phyloP scores from a whole-genome alignment of 768 basidiomycete species.

The Mycena crocata region DNA sequence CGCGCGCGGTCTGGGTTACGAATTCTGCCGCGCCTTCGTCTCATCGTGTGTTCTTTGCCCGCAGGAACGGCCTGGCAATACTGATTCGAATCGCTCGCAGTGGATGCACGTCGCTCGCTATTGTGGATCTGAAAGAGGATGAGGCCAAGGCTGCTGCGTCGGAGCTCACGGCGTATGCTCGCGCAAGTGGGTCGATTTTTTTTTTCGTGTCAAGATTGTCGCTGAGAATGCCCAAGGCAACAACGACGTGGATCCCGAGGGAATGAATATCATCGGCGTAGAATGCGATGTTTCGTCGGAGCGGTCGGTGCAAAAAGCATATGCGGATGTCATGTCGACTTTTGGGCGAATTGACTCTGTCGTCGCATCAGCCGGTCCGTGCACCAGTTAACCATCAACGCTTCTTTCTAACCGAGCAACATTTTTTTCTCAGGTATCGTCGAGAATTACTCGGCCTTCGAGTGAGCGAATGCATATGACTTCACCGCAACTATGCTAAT shows the following conservation, averaged over 20 bases:
- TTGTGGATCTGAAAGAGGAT: conserved; percentile 82
- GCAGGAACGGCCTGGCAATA: conserved; percentile 6
- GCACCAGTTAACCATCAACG: conserved; percentile 24
- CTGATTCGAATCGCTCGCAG: conserved; percentile 55
- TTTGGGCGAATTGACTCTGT: conserved; percentile 83
- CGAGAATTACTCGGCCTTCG: conserved; percentile 89
- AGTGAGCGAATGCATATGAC: conserved; percentile 58
- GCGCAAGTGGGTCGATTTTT: conserved; percentile 39
- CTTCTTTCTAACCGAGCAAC: not conserved
- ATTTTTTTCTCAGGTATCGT: conserved; percentile 72
- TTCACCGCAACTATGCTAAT: conserved; percentile 17
- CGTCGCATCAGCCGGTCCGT: conserved; percentile 87
- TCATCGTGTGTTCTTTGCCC: conserved; percentile 71
- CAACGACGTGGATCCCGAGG: conserved; percentile 64
- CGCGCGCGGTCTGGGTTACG: conserved; percentile 89
- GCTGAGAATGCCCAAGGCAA: conserved; percentile 52
- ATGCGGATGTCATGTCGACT: conserved; percentile 69
- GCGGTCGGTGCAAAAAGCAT: conserved; percentile 79
- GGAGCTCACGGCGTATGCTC: conserved; percentile 62
- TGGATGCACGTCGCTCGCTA: conserved; percentile 82
- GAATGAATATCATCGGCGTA: conserved; percentile 77
- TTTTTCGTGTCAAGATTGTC: not conserved
- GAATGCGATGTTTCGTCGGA: conserved; percentile 93
- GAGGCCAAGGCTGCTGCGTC: conserved; percentile 77
- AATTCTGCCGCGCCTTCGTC: conserved; percentile 91